A percentile compares a stretch with the other conserved stretches of the same genome.
Evolutionary conservation across 805 yeast genomes (phyloP).

Genomic region (Huiozyma sinensis): DNA sequence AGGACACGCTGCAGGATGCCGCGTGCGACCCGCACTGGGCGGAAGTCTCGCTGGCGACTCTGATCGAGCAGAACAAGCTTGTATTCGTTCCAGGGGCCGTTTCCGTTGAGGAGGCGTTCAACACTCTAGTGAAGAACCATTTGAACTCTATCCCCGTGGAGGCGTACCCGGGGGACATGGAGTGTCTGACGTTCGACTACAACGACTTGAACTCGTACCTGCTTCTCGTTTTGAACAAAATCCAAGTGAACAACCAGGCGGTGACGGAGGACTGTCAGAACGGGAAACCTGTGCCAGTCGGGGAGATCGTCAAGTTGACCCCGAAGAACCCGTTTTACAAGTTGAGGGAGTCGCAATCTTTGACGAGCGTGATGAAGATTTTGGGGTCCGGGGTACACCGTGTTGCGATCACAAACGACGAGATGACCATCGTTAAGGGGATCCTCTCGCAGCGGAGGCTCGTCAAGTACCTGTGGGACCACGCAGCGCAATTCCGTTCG

Average conservation of each 20-base stretch:
- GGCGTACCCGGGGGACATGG: constrained; percentile 41
- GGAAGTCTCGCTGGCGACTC: constrained; percentile 56
- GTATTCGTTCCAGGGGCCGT: constrained; percentile 54
- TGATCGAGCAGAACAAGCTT: constrained; percentile 70
- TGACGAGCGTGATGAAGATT: constrained; percentile 69
- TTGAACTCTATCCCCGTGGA: constrained; percentile 83
- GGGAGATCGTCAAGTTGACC: constrained; percentile 72
- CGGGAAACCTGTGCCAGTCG: constrained; percentile 87
- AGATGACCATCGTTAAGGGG: constrained; percentile 55
- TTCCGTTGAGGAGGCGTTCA: constrained; percentile 84
- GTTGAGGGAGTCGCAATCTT: constrained; percentile 55
- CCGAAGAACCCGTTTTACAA: constrained; percentile 84
- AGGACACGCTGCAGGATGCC: neutral
- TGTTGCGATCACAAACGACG: constrained; percentile 61
- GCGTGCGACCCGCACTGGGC: constrained; percentile 43
- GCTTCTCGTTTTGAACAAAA: constrained; percentile 70
- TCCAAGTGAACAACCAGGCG: constrained; percentile 29
- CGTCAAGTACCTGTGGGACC: constrained; percentile 80
- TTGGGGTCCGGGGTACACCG: constrained; percentile 95
- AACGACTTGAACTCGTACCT: constrained; percentile 82
- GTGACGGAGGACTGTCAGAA: constrained; percentile 51
- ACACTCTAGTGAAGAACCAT: constrained; percentile 56
- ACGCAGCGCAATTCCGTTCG: constrained; percentile 74
- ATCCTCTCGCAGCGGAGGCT: constrained; percentile 84
- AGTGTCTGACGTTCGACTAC: constrained; percentile 83